Evolutionary conservation across 1,284 basidiomycete species (phyloP).

Genomic region (Porogramme epimiltina): DNA sequence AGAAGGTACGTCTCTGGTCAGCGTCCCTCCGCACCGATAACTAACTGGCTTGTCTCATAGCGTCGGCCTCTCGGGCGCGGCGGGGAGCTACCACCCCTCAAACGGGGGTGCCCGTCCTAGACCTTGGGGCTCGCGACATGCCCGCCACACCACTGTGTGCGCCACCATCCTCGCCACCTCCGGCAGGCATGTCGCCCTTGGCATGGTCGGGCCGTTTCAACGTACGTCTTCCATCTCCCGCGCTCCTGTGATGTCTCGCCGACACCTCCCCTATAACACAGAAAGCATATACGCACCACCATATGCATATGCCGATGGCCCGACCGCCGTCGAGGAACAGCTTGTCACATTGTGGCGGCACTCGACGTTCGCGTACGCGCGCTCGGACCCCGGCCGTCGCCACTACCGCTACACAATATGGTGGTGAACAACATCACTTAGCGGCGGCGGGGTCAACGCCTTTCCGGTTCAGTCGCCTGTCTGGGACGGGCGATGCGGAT

Average conservation of each 20-base stretch:
- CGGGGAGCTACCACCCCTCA: too few species aligned
- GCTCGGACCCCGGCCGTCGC: conserved; percentile 4
- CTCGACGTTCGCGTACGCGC: conserved; percentile 9
- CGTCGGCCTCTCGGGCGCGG: too few species aligned
- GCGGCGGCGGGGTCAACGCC: conserved; percentile 5
- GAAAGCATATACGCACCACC: background rate
- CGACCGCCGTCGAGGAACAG: conserved; percentile 4
- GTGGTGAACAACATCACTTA: too few species aligned
- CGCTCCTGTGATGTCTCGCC: background rate
- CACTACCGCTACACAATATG: too few species aligned
- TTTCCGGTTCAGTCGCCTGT: conserved; percentile 9
- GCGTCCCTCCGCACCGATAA: too few species aligned
- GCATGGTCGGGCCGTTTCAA: background rate
- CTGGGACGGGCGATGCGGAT: conserved; percentile 9
- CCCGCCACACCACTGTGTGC: too few species aligned
- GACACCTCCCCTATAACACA: background rate
- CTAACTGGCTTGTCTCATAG: too few species aligned
- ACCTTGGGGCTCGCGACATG: too few species aligned
- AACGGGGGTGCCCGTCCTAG: too few species aligned
- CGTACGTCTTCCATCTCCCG: background rate
- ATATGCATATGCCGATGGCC: background rate
- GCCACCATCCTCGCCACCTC: too few species aligned
- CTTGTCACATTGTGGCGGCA: conserved; percentile 2
- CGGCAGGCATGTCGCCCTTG: background rate
- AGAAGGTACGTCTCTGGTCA: background rate